phyloP scores from a whole-genome alignment of 192 early-diverging fungal species.

The Coemansia sp. region DNA sequence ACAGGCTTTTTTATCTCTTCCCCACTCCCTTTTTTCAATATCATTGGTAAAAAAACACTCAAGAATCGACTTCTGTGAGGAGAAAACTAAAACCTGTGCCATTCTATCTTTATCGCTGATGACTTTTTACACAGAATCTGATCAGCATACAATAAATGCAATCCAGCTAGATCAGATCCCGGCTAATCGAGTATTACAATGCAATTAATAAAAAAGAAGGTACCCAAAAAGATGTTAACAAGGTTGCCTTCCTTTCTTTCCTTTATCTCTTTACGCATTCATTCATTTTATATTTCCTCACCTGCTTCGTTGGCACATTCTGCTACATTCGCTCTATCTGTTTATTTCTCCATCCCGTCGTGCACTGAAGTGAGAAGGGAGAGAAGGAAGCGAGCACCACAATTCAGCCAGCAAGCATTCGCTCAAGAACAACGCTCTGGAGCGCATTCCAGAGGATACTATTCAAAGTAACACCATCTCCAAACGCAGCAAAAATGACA shows the following conservation, averaged over 20 bases:
- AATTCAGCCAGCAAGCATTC: constrained; percentile 1
- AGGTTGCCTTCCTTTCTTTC: neutral
- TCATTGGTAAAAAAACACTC: no score
- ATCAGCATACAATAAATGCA: no score
- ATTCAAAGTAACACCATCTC: neutral
- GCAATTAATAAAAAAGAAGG: no score
- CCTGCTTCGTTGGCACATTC: no score
- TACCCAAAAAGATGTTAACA: neutral
- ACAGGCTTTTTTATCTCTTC: neutral
- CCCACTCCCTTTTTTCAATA: neutral
- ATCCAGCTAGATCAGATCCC: no score
- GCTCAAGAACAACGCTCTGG: constrained; percentile 10
- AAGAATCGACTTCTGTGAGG: no score
- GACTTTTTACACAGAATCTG: no score
- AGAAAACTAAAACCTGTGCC: no score
- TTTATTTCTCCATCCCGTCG: neutral
- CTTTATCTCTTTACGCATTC: neutral
- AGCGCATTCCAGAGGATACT: constrained; percentile 15
- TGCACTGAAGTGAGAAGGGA: no score
- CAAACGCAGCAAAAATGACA: neutral
- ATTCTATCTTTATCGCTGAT: no score
- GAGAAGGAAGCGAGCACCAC: neutral
- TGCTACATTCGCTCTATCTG: neutral
- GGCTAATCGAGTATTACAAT: no score
- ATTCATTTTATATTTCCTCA: no score